Percentiles rank a stretch among this genome's conserved stretches.
Evolutionary conservation across 306 rosid genomes (phyloP).

Genomic region (Lathyrus sativus): DNA sequence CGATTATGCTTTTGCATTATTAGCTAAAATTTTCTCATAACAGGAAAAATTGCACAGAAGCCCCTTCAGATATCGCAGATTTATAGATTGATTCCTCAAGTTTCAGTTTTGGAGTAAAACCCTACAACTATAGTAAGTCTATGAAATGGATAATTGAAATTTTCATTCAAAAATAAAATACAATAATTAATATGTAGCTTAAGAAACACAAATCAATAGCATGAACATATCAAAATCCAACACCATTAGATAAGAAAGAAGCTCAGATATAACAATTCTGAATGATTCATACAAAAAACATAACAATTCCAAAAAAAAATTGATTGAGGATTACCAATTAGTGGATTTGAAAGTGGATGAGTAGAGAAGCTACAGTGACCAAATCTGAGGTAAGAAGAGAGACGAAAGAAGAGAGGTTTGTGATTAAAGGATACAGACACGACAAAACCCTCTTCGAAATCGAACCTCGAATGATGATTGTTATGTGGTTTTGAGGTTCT

Average conservation of each 20-base stretch:
- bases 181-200: neutral
- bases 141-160: neutral
- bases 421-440: neutral
- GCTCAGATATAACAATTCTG: neutral
- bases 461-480: neutral
- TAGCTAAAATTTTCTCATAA: neutral
- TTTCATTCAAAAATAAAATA: neutral
- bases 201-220: neutral
- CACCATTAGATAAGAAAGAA: neutral
- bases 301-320: too few relatives aligned
- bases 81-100: neutral
- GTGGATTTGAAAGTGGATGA: slow-evolving; percentile 14
- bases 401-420: neutral
- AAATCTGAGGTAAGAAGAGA: neutral
- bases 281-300: neutral
- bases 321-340: neutral
- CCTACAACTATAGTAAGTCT: neutral
- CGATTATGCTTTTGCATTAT: neutral
- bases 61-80: neutral
- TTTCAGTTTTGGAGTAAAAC: slow-evolving; percentile 5
- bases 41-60: slow-evolving; percentile 4
- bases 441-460: neutral
- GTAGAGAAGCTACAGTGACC: neutral
- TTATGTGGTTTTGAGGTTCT: neutral
- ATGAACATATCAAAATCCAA: neutral